phyloP scores from a whole-genome alignment of 2,329 filamentous ascomycete genomes.

The Exophiala aquamarina region DNA sequence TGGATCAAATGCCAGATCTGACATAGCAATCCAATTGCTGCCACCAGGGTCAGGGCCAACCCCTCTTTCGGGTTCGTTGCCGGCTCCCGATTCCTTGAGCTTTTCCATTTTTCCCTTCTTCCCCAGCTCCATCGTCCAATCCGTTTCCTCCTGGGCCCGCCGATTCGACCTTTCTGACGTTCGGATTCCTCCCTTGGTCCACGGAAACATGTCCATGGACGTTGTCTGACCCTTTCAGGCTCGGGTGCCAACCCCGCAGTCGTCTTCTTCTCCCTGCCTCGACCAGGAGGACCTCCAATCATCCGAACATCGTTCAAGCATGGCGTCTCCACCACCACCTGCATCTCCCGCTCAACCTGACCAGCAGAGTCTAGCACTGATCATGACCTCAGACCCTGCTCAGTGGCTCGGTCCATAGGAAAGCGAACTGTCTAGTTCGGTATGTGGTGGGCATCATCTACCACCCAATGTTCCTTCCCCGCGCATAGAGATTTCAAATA shows the following conservation, averaged over 20 bases:
- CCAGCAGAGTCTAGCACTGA: constrained; percentile 1
- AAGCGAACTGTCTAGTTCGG: constrained; percentile 17
- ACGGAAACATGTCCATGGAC: not conserved
- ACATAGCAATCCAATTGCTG: too few species aligned
- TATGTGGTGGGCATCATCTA: constrained; percentile 1
- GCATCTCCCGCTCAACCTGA: constrained; percentile 12
- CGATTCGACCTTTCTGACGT: constrained; percentile 3
- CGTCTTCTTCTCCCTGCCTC: not conserved
- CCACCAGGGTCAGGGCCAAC: too few species aligned
- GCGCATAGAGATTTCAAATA: constrained; percentile 26
- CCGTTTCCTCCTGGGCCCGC: not conserved
- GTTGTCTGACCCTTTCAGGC: constrained; percentile 1
- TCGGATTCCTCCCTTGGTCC: constrained; percentile 15
- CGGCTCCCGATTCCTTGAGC: too few species aligned
- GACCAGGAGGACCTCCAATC: constrained; percentile 6
- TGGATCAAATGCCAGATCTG: too few species aligned
- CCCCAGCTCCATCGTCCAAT: constrained; percentile 3
- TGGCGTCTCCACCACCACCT: constrained; percentile 2
- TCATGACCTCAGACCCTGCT: constrained; percentile 5
- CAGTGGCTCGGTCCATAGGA: constrained; percentile 29
- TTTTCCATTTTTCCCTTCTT: too few species aligned
- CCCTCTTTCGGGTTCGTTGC: too few species aligned
- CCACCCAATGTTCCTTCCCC: constrained; percentile 20
- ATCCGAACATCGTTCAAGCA: constrained; percentile 4
- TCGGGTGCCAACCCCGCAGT: constrained; percentile 15